Percentiles rank a stretch among this genome's conserved stretches.
Evolutionary conservation across 2,329 filamentous ascomycete species (phyloP).

Genomic region (Sclerotinia subarctica): DNA sequence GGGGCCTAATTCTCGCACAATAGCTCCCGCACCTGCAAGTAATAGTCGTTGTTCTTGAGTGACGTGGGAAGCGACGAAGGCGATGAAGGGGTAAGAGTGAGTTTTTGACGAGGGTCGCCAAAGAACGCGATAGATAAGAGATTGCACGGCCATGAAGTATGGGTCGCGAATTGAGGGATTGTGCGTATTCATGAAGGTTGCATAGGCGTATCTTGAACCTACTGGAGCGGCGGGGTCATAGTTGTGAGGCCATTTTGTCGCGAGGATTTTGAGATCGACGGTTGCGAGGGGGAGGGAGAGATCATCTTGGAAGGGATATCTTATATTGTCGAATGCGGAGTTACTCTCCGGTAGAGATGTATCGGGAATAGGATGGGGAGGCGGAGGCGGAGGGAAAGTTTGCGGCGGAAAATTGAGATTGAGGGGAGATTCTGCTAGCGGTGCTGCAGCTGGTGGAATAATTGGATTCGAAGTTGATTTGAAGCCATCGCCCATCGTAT

Average conservation of each 20-base stretch:
- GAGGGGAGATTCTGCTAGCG: not conserved
- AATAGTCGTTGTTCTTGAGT: constrained; percentile 20
- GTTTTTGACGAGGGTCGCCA: constrained; percentile 21
- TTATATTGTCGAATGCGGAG: constrained; percentile 14
- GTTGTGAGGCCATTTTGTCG: constrained; percentile 15
- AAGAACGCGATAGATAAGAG: constrained; percentile 24
- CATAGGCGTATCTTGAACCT: constrained; percentile 15
- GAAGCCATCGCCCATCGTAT: not conserved
- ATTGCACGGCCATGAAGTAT: constrained; percentile 25
- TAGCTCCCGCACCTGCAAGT: constrained; percentile 23
- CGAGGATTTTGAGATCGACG: not conserved
- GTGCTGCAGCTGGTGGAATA: not conserved
- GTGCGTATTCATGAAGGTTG: constrained; percentile 24
- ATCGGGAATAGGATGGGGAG: not conserved
- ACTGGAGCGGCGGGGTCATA: constrained; percentile 42
- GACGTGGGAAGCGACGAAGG: constrained; percentile 25
- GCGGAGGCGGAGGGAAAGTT: not conserved
- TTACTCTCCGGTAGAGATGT: not conserved
- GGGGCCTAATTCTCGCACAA: constrained; percentile 22
- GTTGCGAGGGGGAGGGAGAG: constrained; percentile 3
- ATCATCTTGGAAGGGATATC: constrained; percentile 19
- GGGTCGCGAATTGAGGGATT: constrained; percentile 21
- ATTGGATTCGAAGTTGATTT: not conserved
- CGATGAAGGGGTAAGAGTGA: constrained; percentile 22
- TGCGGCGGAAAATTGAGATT: not conserved